These are phyloP conservation scores for Penicillium brasilianum DNA, from an alignment of 2,329 filamentous ascomycete species.

Conservation along the genomic window DNA sequence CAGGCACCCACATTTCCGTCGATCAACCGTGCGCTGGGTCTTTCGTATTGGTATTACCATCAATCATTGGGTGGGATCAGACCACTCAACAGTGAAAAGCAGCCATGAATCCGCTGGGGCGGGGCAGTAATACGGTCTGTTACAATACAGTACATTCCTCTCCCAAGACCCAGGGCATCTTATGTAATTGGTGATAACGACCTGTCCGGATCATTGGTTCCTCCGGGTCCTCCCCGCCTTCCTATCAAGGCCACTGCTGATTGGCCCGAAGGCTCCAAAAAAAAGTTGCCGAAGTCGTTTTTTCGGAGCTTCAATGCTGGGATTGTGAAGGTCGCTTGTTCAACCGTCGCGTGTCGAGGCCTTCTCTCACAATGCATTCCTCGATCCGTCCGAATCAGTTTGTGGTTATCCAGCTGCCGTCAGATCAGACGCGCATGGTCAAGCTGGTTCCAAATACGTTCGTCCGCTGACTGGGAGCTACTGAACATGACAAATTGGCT, in stretches of 20 bases:
- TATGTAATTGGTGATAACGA: background rate
- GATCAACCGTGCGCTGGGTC: background rate
- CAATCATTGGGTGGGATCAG: too few species aligned
- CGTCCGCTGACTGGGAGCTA: conserved; percentile 43
- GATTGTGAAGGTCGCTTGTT: background rate
- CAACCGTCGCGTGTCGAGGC: background rate
- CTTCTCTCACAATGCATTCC: conserved; percentile 42
- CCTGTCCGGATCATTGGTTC: background rate
- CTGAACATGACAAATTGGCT: background rate
- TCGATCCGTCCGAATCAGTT: conserved; percentile 45
- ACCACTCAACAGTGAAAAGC: too few species aligned
- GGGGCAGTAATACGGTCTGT: background rate
- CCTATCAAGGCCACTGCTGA: background rate
- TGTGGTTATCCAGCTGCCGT: conserved; percentile 52
- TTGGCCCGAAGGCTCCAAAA: conserved; percentile 1
- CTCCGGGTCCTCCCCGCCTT: background rate
- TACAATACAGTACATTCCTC: background rate
- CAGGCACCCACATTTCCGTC: conserved; percentile 9
- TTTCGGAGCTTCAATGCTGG: background rate
- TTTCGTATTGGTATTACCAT: background rate
- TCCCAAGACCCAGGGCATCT: background rate
- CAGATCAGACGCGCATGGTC: conserved; percentile 62
- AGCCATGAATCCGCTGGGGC: background rate
- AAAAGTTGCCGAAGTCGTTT: conserved; percentile 4
- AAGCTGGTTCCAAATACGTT: conserved; percentile 69